phyloP scores from a whole-genome alignment of 1,139 yeast genomes.

The Arxiozyma telluris region DNA sequence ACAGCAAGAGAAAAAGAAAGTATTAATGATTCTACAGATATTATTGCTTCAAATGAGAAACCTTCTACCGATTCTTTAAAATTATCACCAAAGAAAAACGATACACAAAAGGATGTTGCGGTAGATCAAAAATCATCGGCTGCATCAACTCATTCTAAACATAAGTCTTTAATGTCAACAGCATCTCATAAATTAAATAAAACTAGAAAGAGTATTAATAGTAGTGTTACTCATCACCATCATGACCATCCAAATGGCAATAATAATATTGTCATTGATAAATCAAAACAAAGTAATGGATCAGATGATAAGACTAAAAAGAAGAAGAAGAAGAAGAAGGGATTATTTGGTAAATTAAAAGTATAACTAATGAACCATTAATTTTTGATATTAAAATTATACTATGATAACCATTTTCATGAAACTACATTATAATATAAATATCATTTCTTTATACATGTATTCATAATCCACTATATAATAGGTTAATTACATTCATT shows the following conservation, averaged over 20 bases:
- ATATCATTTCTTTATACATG: too few relatives aligned
- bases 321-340: constrained; percentile 6
- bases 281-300: neutral
- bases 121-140: neutral
- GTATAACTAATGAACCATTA: neutral
- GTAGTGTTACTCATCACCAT: neutral
- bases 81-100: neutral
- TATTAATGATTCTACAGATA: neutral
- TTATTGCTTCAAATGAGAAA: neutral
- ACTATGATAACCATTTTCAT: too few relatives aligned
- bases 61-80: neutral
- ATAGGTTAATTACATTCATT: neutral
- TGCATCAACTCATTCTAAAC: neutral
- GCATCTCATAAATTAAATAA: neutral
- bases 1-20: neutral
- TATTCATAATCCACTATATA: neutral
- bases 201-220: neutral
- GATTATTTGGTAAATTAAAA: constrained; percentile 6
- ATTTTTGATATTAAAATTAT: too few relatives aligned
- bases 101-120: neutral
- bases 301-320: neutral
- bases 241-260: neutral
- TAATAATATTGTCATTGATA: neutral
- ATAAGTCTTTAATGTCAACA: neutral
- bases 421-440: neutral